phyloP scores from a whole-genome alignment of 768 basidiomycete genomes.

The Crepidotus variabilis region DNA sequence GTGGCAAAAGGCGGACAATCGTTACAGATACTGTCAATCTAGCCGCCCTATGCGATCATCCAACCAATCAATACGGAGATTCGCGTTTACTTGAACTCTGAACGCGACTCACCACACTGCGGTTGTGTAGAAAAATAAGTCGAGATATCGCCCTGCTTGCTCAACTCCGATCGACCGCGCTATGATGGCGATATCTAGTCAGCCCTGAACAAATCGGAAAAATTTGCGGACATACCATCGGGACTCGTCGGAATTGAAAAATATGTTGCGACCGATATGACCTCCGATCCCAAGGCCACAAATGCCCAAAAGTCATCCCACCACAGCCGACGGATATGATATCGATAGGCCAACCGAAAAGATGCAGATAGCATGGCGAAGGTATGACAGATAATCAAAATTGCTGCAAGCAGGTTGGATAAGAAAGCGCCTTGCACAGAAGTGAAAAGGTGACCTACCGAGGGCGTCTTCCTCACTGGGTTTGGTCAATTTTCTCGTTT shows the following conservation, averaged over 20 bases:
- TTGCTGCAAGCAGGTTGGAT: slow-evolving; percentile 1
- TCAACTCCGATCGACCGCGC: background rate
- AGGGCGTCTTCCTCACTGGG: background rate
- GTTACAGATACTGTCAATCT: slow-evolving; percentile 11
- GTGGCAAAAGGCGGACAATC: slow-evolving; percentile 6
- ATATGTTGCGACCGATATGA: background rate
- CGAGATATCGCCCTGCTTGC: background rate
- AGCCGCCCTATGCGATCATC: slow-evolving; percentile 1
- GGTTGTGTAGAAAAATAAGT: background rate
- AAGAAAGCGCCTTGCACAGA: background rate
- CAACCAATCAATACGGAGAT: background rate
- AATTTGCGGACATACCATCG: background rate
- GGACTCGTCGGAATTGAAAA: background rate
- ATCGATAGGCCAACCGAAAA: slow-evolving; percentile 20
- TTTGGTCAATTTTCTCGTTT: background rate
- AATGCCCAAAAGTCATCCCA: slow-evolving; percentile 28
- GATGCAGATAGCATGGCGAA: slow-evolving; percentile 16
- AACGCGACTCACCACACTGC: slow-evolving; percentile 4
- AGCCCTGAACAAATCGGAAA: background rate
- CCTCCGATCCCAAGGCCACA: slow-evolving; percentile 16
- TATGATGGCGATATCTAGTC: background rate
- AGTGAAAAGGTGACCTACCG: background rate
- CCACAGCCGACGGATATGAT: slow-evolving; percentile 21
- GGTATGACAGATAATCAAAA: slow-evolving; percentile 8
- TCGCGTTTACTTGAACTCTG: background rate